Percentiles rank a stretch among this genome's conserved stretches.
Evolutionary conservation across 148 eudicot genomes (phyloP).

Genomic region (Bassia scoparia): DNA sequence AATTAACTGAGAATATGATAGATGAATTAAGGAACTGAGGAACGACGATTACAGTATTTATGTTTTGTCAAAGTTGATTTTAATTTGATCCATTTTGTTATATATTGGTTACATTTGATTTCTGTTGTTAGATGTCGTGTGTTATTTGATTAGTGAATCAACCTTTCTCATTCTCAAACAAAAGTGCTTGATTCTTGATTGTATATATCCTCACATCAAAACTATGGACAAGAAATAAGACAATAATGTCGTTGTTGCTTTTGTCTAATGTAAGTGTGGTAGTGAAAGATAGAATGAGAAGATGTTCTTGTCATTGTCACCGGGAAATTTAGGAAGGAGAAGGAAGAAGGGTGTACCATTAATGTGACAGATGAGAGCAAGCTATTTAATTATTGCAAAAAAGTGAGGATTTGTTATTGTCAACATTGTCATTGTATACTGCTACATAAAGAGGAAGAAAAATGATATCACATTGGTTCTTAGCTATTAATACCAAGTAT

Average conservation of each 20-base stretch:
- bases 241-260: constrained; percentile 19
- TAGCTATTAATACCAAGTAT: neutral
- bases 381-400: neutral
- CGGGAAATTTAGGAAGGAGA: constrained; percentile 2
- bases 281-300: neutral
- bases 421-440: neutral
- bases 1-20: too few species aligned
- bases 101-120: too few species aligned
- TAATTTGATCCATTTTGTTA: too few species aligned
- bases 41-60: too few species aligned
- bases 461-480: too few species aligned
- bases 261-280: neutral
- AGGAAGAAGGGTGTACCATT: neutral
- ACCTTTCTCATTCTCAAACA: too few species aligned
- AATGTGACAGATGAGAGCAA: neutral
- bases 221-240: constrained; percentile 23
- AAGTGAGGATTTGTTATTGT: neutral
- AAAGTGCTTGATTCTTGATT: neutral
- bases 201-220: neutral
- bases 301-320: constrained; percentile 11
- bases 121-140: too few species aligned
- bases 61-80: too few species aligned
- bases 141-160: too few species aligned
- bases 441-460: neutral
- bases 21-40: too few species aligned